A percentile compares a stretch with the other conserved stretches of the same genome.
phyloP scores from a whole-genome alignment of 1,284 basidiomycete species.

The Pseudozyma sp. region DNA sequence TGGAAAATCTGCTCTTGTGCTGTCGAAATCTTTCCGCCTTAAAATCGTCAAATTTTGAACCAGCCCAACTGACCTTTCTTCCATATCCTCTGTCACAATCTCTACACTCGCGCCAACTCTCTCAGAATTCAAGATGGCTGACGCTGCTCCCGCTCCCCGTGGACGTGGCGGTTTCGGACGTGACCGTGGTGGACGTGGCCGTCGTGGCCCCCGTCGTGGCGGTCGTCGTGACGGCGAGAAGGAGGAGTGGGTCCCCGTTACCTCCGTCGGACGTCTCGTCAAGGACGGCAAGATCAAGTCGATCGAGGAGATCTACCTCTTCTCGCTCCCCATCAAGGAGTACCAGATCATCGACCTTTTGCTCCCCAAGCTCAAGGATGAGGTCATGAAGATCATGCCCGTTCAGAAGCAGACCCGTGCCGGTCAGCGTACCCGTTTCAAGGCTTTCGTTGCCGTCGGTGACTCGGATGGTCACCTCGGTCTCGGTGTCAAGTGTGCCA shows the following conservation, averaged over 20 bases:
- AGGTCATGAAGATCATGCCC: constrained; percentile 99
- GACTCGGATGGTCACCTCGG: constrained; percentile 96
- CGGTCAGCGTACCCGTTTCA: constrained; percentile 99
- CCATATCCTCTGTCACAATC: neutral
- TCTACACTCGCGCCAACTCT: neutral
- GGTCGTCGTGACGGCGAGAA: constrained; percentile 98
- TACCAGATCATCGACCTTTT: constrained; percentile 69
- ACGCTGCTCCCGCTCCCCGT: constrained; percentile 70
- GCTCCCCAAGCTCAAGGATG: constrained; percentile 74
- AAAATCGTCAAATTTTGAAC: neutral
- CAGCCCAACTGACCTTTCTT: constrained; percentile 11
- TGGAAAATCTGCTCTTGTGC: constrained; percentile 1
- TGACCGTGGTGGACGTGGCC: constrained; percentile 80
- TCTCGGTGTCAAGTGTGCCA: constrained; percentile 99
- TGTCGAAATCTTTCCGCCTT: neutral
- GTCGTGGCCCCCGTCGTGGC: constrained; percentile 89
- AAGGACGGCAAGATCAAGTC: constrained; percentile 99
- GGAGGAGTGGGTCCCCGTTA: constrained; percentile 91
- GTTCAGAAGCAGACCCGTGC: constrained; percentile 99
- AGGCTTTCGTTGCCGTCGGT: constrained; percentile 99
- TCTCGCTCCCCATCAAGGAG: constrained; percentile 84
- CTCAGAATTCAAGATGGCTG: constrained; percentile 65
- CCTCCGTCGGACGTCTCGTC: constrained; percentile 97
- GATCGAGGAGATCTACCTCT: constrained; percentile 99
- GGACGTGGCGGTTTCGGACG: constrained; percentile 73